A percentile compares a stretch with the other conserved stretches of the same genome.
These are phyloP conservation scores for Parsonsia alboflavescens DNA, from an alignment of 257 asterid species.

Conservation along the genomic window DNA sequence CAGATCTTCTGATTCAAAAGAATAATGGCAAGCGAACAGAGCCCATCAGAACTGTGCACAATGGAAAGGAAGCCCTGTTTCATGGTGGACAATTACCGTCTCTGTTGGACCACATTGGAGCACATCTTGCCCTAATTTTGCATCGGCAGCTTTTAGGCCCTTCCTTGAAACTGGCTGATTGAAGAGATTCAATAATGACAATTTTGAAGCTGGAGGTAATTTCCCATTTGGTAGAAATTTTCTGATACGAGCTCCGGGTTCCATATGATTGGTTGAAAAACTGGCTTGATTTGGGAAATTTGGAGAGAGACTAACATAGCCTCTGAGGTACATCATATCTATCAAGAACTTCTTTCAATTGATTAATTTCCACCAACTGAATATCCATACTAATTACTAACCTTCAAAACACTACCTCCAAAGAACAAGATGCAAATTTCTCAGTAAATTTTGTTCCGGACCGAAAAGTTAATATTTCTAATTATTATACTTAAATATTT, in stretches of 20 bases:
- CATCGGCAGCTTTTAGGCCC: slow-evolving; percentile 88
- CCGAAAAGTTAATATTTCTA: no score
- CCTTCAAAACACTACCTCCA: no score
- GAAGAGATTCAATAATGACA: slow-evolving; percentile 73
- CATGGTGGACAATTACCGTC: slow-evolving; percentile 36
- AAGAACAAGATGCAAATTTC: no score
- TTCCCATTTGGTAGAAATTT: no score
- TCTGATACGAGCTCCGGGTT: no score
- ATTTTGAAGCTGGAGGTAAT: slow-evolving; percentile 74
- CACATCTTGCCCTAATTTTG: slow-evolving; percentile 72
- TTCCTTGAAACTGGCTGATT: slow-evolving; percentile 80
- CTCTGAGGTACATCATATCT: slow-evolving; percentile 90
- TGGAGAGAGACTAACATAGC: slow-evolving; percentile 79
- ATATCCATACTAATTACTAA: no score
- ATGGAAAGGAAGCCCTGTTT: slow-evolving; percentile 75
- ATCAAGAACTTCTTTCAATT: slow-evolving; percentile 91
- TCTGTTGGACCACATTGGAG: slow-evolving; percentile 54
- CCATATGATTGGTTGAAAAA: slow-evolving; percentile 98
- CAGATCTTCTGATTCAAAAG: neutral
- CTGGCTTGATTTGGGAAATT: slow-evolving; percentile 88
- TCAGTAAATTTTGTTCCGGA: no score
- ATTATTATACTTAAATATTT: no score
- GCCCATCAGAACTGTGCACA: slow-evolving; percentile 56
- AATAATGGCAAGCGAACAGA: neutral
- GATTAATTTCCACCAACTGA: no score